Percentiles rank a stretch among this genome's conserved stretches.
Conservation (phyloP, 2,329 filamentous ascomycete species). For the Pseudogymnoascus destructans region DNA sequence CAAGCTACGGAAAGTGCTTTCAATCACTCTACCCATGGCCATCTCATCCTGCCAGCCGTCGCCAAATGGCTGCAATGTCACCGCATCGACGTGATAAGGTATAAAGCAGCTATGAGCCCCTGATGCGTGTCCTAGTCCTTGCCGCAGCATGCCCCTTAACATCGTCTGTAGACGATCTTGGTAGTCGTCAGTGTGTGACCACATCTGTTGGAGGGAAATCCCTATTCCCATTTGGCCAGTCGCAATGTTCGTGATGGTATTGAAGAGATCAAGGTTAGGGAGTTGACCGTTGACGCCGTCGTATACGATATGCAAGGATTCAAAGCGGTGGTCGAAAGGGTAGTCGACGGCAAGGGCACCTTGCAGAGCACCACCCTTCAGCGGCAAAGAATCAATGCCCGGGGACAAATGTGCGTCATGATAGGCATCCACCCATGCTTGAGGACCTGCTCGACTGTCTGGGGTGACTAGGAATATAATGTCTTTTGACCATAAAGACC, state of each 20-base stretch:
- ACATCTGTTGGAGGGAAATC: constrained; percentile 75
- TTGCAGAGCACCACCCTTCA: constrained; percentile 89
- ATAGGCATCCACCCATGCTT: constrained; percentile 97
- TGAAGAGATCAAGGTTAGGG: constrained; percentile 90
- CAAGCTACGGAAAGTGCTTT: constrained; percentile 81
- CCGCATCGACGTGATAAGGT: constrained; percentile 91
- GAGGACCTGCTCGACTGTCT: constrained; percentile 78
- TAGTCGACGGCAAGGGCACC: constrained; percentile 92
- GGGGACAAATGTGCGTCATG: constrained; percentile 71
- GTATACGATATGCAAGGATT: constrained; percentile 81
- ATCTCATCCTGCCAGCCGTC: constrained; percentile 97
- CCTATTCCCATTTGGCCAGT: constrained; percentile 84
- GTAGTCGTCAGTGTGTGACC: constrained; percentile 63
- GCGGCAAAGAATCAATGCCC: constrained; percentile 59
- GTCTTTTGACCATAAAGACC: constrained; percentile 98
- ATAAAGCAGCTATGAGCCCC: constrained; percentile 94
- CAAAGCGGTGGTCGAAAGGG: constrained; percentile 69
- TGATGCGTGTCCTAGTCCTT: constrained; percentile 76
- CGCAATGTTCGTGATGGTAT: constrained; percentile 80
- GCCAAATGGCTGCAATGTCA: constrained; percentile 82
- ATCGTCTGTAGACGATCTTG: constrained; percentile 73
- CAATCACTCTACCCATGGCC: constrained; percentile 77
- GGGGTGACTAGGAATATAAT: constrained; percentile 84
- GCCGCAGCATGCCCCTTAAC: constrained; percentile 81
- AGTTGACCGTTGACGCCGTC: constrained; percentile 93